Evolutionary conservation across 257 asterid species (phyloP).

Genomic region (Solanum neorickii): DNA sequence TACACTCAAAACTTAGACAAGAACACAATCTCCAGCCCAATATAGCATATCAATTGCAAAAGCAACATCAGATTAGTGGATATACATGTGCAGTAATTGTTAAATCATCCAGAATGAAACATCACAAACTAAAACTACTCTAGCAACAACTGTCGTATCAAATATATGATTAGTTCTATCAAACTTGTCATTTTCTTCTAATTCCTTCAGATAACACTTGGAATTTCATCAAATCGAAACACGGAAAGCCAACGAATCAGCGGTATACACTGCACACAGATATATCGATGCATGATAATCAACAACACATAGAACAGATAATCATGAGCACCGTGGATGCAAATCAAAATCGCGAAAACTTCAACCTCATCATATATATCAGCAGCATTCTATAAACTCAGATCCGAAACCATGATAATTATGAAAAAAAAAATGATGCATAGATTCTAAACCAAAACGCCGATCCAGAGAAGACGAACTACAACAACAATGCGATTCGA

Average conservation of each 20-base stretch:
- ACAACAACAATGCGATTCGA: background rate
- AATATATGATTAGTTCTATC: background rate
- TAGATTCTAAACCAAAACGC: background rate
- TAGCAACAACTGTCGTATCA: background rate
- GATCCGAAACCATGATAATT: background rate
- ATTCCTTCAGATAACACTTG: background rate
- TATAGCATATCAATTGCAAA: background rate
- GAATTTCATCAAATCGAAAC: background rate
- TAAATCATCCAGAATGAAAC: background rate
- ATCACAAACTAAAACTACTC: background rate
- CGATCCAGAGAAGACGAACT: background rate
- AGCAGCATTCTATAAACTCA: background rate
- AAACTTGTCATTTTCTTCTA: background rate
- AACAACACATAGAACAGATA: background rate
- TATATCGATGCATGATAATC: background rate
- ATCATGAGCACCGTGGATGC: background rate
- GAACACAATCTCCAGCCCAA: background rate
- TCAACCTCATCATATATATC: background rate
- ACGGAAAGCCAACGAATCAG: background rate
- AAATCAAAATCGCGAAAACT: background rate
- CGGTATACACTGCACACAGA: background rate
- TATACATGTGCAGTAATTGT: background rate
- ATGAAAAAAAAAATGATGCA: background rate
- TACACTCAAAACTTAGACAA: background rate
- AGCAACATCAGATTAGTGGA: background rate